A percentile compares a stretch with the other conserved stretches of the same genome.
Evolutionary conservation across 2,329 filamentous ascomycete species (phyloP).

Genomic region (Exophiala oligosperma): DNA sequence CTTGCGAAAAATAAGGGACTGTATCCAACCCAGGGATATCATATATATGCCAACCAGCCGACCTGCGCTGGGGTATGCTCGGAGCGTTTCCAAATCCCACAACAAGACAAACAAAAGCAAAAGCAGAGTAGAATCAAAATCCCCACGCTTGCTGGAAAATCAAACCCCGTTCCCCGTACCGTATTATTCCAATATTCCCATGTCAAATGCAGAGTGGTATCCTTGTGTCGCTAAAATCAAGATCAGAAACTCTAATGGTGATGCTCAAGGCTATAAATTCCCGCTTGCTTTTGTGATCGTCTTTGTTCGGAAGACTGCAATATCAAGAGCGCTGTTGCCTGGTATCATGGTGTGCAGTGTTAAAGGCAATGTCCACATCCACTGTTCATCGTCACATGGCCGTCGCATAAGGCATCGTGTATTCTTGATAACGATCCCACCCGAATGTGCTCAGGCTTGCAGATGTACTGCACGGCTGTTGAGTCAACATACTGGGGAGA

Average conservation of each 20-base stretch:
- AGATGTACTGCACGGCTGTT: conserved; percentile 78
- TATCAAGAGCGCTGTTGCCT: conserved; percentile 4
- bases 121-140: conserved; percentile 34
- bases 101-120: conserved; percentile 26
- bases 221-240: conserved; percentile 46
- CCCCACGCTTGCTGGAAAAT: conserved; percentile 53
- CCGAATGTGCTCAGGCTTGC: conserved; percentile 76
- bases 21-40: conserved; percentile 37
- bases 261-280: conserved; percentile 41
- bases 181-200: conserved; percentile 35
- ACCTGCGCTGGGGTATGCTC: conserved; percentile 39
- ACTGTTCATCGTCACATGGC: conserved; percentile 76
- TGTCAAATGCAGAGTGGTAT: conserved; percentile 41
- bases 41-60: conserved; percentile 44
- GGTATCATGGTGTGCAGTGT: conserved; percentile 46
- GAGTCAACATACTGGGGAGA: conserved; percentile 81
- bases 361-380: conserved; percentile 46
- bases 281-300: conserved; percentile 28
- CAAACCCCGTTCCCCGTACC: conserved; percentile 38
- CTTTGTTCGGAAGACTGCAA: neutral
- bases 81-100: conserved; percentile 15
- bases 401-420: conserved; percentile 67
- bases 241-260: conserved; percentile 34
- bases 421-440: conserved; percentile 84
- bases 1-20: conserved; percentile 47